Percentiles rank a stretch among this genome's conserved stretches.
Conservation (phyloP, 2,329 filamentous ascomycete genomes). For the Trichoderma oligosporum region DNA sequence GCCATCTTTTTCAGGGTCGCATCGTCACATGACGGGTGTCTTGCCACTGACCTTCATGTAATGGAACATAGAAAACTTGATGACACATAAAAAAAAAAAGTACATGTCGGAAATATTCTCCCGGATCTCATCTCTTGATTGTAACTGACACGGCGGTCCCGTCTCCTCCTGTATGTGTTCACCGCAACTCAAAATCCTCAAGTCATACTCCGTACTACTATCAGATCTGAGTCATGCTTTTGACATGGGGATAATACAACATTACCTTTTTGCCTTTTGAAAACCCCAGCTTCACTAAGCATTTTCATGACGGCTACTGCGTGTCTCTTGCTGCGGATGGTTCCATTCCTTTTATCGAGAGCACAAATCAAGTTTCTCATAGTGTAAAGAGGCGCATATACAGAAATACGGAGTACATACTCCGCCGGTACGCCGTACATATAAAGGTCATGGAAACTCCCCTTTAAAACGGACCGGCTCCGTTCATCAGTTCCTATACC, state of each 20-base stretch:
- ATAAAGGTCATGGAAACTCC: background rate
- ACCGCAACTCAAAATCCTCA: background rate
- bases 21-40: slow-evolving; percentile 14
- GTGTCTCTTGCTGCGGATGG: too few relatives aligned
- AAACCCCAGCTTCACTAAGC: background rate
- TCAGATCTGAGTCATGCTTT: background rate
- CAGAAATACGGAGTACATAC: too few relatives aligned
- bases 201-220: too few relatives aligned
- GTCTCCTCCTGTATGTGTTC: too few relatives aligned
- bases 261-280: background rate
- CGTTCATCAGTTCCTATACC: slow-evolving; percentile 1
- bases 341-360: background rate
- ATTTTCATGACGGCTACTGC: too few relatives aligned
- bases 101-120: background rate
- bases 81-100: background rate
- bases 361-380: background rate
- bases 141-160: too few relatives aligned
- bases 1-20: slow-evolving; percentile 2
- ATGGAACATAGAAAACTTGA: slow-evolving; percentile 2
- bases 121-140: background rate
- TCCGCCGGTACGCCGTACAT: too few relatives aligned
- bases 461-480: background rate
- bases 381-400: too few relatives aligned
- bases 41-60: slow-evolving; percentile 7
- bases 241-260: background rate